Evolutionary conservation across 495 filamentous ascomycete genomes (phyloP), one percentile per base, ranked within the genome.

Genomic region (Penicillium pulvis): DNA sequence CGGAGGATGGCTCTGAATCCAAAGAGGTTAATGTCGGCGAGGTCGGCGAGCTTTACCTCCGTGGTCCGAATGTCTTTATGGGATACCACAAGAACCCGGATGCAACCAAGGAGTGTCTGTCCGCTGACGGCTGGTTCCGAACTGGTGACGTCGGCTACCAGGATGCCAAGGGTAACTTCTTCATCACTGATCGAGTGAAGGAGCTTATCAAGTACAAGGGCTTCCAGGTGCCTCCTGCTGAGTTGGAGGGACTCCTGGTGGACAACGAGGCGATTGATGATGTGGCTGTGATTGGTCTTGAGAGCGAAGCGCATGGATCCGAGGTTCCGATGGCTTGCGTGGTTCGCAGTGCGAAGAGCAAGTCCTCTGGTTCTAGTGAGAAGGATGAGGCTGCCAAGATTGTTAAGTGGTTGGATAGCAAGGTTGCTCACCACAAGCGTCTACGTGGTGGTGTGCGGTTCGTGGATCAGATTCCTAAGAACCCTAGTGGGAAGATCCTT

Each of bases 191-290:
- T 63, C 87, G 91, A n/a, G 80, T 91, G 20, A 96, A 96, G 79
- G 91, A 96, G 71, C 75, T 96, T 45, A 94, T 96, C 75, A 95
- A 95, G 75, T 94, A 94, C 71, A 83, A 85, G 67, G 92, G 91
- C 12, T 93, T 93, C 77, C 92, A 94, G 66, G 91, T 96, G 4
- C 81, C 92, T 1, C 92, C 92, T 1, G 91, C 93, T 4, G 92
- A 97, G 70, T 79, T 96, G 6, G 93, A 96, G 62, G 90, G 87
- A n/a, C 61, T 91, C 12, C 75, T 97, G 12, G 69, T 89, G 1
- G 79, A 83, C 16, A 90, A 93, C 69, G 75, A 80, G 24, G 80
- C 86, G n/a, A 79, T 98, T 35, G 82, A 86, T 19, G 93, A 98
- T 67, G 90, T 86, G 1, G 92, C 91, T 16, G 92, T 98, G 3